Conservation (phyloP, 2,329 filamentous ascomycete species). For the Aspergillus thermomutatus region DNA sequence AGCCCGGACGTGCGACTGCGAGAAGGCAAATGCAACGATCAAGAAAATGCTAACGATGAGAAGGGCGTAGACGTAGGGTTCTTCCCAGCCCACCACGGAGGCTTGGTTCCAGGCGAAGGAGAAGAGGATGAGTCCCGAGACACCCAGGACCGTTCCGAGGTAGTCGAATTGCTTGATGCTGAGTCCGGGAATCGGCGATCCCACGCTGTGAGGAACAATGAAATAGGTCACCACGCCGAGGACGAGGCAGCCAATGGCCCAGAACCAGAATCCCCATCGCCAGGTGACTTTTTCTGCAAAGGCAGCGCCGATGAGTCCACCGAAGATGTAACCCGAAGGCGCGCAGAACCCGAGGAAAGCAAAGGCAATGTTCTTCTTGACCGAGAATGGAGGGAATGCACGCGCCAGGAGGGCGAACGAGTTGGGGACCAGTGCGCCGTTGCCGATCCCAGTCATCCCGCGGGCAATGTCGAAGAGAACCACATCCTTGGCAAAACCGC, state of each 20-base stretch:
- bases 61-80: constrained; percentile 42
- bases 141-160: constrained; percentile 44
- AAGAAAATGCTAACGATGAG: constrained; percentile 47
- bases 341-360: constrained; percentile 45
- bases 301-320: constrained; percentile 37
- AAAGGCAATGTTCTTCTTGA: constrained; percentile 45
- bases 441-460: constrained; percentile 42
- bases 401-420: constrained; percentile 43
- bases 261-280: constrained; percentile 51
- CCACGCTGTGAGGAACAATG: constrained; percentile 36
- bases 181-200: constrained; percentile 14
- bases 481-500: constrained; percentile 39
- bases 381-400: constrained; percentile 37
- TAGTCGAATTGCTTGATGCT: constrained; percentile 36
- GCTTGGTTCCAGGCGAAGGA: constrained; percentile 56
- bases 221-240: constrained; percentile 31
- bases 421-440: constrained; percentile 46
- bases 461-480: constrained; percentile 25
- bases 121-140: constrained; percentile 42
- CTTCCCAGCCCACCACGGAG: constrained; percentile 44
- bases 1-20: constrained; percentile 3
- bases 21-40: constrained; percentile 15
- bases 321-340: constrained; percentile 39
- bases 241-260: constrained; percentile 39
- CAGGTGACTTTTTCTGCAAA: constrained; percentile 46